Base-by-base conservation (phyloP, 2,329 filamentous ascomycete genomes). In the Taxawa tesnikishii region DNA sequence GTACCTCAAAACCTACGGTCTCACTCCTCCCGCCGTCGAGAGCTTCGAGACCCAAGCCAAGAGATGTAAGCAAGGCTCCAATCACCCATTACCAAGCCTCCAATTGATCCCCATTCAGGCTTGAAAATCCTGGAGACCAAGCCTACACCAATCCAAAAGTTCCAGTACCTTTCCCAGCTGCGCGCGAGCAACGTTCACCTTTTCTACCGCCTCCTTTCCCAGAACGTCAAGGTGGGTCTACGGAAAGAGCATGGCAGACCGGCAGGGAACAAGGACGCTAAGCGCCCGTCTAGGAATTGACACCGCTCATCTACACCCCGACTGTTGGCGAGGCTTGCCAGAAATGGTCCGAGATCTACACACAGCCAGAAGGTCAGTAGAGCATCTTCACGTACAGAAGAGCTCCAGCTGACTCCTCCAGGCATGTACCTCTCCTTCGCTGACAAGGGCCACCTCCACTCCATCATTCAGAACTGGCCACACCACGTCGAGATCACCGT, bases 291-390 rank as follows among this genome's bases (percentile, higher is more conserved):
- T 67, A 79, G 61, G 79, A 85, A 48, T 63, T 88, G 44, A 87
- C 84, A 62, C 83, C 83, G 29, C 65, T 88, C 43, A 83, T 90
- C 48, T 90, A 90, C 64, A 90, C 83, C 12, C 83, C 83, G 28
- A 87, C 82, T 50, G 85, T 98, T 48, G 90, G 90, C 49, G 88
- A 96, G 56, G 90, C 93, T 44, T 98, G 90, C 65, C 68, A 94
- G 54, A 80, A 88, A 61, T 98, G 93, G 74, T 94, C 87, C 24
- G 84, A 88, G 49, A 75, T 96, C 47, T 96, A 93, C 67, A 92
- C 87, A 38, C 81, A 87, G 45, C 87, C 90, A 14, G 90, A 96
- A 68, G 85, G 81, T 65, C 42, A 45, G 55, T 47, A 11, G 6
- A 12, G 29, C 32, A 32, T 36, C 32, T 32, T 25, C 17, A 26